Evolutionary conservation across 2,329 filamentous ascomycete genomes (phyloP).

Genomic region (Claviceps lovelessii): DNA sequence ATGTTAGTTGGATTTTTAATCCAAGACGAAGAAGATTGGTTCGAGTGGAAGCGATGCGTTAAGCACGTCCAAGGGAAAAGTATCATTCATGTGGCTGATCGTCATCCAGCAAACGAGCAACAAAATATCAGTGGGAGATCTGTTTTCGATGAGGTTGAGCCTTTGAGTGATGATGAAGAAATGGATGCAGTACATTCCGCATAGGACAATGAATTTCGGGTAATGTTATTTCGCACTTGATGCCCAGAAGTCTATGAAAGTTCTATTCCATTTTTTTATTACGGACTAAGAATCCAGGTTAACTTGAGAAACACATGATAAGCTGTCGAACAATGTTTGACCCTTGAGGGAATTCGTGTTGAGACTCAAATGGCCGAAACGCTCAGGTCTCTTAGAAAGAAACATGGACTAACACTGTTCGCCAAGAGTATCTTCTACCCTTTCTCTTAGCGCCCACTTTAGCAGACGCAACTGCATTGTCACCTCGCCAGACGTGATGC

Average conservation of each 20-base stretch:
- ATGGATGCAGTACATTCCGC: slow-evolving; percentile 24
- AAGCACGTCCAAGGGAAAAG: slow-evolving; percentile 65
- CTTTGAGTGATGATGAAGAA: slow-evolving; percentile 59
- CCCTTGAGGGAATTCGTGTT: not conserved
- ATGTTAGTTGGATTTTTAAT: slow-evolving; percentile 96
- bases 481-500: slow-evolving; percentile 50
- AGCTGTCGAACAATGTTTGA: not conserved
- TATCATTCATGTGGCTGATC: slow-evolving; percentile 71
- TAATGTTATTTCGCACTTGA: not conserved
- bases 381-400: not conserved
- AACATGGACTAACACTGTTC: not conserved
- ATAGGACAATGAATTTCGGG: slow-evolving; percentile 4
- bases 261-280: not conserved
- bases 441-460: slow-evolving; percentile 17
- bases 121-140: slow-evolving; percentile 46
- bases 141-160: slow-evolving; percentile 82
- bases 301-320: not conserved
- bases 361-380: not conserved
- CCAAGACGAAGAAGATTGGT: slow-evolving; percentile 67
- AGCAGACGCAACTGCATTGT: slow-evolving; percentile 44
- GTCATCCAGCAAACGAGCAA: slow-evolving; percentile 43
- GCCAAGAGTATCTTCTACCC: not conserved
- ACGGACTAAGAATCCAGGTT: not conserved
- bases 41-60: slow-evolving; percentile 63
- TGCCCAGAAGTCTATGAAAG: not conserved